Percentiles rank a stretch among this genome's conserved stretches.
phyloP scores from a whole-genome alignment of 2,329 filamentous ascomycete species.

The Talaromyces piceae region DNA sequence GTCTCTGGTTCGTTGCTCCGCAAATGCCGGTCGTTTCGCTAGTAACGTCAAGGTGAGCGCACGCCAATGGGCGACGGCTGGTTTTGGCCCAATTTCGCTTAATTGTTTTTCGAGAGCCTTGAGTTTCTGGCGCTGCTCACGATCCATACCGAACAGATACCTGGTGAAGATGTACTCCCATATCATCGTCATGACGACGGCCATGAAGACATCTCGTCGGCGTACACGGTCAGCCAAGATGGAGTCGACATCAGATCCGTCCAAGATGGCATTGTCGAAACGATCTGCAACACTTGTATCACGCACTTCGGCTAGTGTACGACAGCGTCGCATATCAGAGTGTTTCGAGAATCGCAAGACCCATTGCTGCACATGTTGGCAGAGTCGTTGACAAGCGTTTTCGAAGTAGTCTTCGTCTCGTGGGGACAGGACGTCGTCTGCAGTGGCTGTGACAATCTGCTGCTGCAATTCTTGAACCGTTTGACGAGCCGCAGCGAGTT shows the following conservation, averaged over 20 bases:
- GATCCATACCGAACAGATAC: slow-evolving; percentile 97
- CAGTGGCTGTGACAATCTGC: slow-evolving; percentile 50
- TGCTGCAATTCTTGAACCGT: slow-evolving; percentile 54
- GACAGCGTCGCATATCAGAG: slow-evolving; percentile 84
- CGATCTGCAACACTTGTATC: slow-evolving; percentile 92
- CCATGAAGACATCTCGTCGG: slow-evolving; percentile 94
- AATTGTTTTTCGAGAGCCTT: slow-evolving; percentile 92
- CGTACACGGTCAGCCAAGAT: slow-evolving; percentile 83
- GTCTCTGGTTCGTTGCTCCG: slow-evolving; percentile 74
- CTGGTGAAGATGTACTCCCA: slow-evolving; percentile 98
- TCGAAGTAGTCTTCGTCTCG: slow-evolving; percentile 95
- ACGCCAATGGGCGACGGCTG: slow-evolving; percentile 95
- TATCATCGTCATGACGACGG: slow-evolving; percentile 97
- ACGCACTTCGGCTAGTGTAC: slow-evolving; percentile 72
- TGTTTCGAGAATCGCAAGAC: slow-evolving; percentile 96
- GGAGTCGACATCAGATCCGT: slow-evolving; percentile 84
- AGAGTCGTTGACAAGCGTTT: slow-evolving; percentile 85
- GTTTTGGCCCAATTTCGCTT: slow-evolving; percentile 73
- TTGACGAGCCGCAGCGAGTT: slow-evolving; percentile 65
- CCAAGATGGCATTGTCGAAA: slow-evolving; percentile 87
- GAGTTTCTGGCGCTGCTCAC: slow-evolving; percentile 94
- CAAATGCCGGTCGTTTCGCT: slow-evolving; percentile 70
- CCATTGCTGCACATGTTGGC: slow-evolving; percentile 95
- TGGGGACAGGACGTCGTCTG: slow-evolving; percentile 69
- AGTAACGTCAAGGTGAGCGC: slow-evolving; percentile 89